phyloP scores from a whole-genome alignment of 2,329 filamentous ascomycete genomes.

The Cladorrhinum sp. region DNA sequence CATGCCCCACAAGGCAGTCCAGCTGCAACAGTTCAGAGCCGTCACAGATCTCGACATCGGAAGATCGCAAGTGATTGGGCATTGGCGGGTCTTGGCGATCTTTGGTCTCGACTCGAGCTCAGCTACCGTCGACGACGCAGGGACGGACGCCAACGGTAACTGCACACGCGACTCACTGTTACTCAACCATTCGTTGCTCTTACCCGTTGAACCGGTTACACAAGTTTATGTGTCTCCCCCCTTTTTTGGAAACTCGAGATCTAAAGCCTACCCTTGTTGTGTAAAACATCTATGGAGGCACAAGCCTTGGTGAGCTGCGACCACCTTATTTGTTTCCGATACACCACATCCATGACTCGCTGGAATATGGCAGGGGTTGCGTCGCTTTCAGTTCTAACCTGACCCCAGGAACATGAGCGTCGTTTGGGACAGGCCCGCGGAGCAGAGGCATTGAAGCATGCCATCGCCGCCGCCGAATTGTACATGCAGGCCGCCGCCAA shows the following conservation, averaged over 20 bases:
- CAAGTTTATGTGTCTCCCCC: not conserved
- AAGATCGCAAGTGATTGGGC: not conserved
- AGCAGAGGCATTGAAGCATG: constrained; percentile 67
- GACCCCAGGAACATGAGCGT: constrained; percentile 49
- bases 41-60: not conserved
- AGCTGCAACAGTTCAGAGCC: not conserved
- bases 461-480: constrained; percentile 73
- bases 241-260: not conserved
- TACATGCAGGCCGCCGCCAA: constrained; percentile 74
- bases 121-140: not conserved
- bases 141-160: not conserved
- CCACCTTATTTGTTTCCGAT: not conserved
- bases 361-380: not conserved
- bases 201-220: not conserved
- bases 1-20: not conserved
- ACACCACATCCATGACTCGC: not conserved
- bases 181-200: not conserved
- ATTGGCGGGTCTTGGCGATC: constrained; percentile 3
- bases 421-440: constrained; percentile 48
- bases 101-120: not conserved
- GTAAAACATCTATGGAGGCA: constrained; percentile 40
- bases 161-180: not conserved
- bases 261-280: not conserved
- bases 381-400: constrained; percentile 11
- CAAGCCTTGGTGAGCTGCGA: constrained; percentile 40